A percentile compares a stretch with the other conserved stretches of the same genome.
Evolutionary conservation across 148 eudicot genomes (phyloP).

Genomic region (Rhododendron molle): DNA sequence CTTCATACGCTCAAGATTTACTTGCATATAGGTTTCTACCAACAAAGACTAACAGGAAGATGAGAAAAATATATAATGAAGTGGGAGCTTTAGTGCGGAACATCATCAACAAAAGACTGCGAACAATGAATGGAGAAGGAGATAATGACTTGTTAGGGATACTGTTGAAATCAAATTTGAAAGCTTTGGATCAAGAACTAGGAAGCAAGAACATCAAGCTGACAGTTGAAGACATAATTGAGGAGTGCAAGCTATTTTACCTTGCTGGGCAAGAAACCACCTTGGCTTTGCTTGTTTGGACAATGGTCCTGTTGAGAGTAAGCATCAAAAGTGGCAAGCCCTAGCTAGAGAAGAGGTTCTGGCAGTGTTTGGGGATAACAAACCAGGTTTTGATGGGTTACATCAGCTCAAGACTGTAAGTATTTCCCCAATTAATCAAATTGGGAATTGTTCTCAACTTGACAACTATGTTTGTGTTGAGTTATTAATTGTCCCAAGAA

Average conservation of each 20-base stretch:
- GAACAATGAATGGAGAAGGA: background rate
- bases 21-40: no score
- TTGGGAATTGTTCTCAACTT: no score
- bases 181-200: background rate
- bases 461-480: no score
- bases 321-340: conserved; percentile 22
- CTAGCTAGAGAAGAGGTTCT: conserved; percentile 30
- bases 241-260: conserved; percentile 9
- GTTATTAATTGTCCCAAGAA: no score
- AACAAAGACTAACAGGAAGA: no score
- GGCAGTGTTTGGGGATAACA: conserved; percentile 23
- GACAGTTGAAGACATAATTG: conserved; percentile 1
- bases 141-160: background rate
- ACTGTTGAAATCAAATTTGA: background rate
- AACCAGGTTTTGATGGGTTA: conserved; percentile 4
- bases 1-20: no score
- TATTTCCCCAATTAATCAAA: no score
- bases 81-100: no score
- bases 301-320: conserved; percentile 20
- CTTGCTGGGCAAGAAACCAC: conserved; percentile 21
- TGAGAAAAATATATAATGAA: no score
- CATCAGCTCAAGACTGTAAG: no score
- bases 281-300: conserved; percentile 19
- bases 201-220: background rate
- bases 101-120: background rate